A percentile compares a stretch with the other conserved stretches of the same genome.
Evolutionary conservation across 164 flowering plant species (phyloP).

Genomic region (Tetracentron sinense): DNA sequence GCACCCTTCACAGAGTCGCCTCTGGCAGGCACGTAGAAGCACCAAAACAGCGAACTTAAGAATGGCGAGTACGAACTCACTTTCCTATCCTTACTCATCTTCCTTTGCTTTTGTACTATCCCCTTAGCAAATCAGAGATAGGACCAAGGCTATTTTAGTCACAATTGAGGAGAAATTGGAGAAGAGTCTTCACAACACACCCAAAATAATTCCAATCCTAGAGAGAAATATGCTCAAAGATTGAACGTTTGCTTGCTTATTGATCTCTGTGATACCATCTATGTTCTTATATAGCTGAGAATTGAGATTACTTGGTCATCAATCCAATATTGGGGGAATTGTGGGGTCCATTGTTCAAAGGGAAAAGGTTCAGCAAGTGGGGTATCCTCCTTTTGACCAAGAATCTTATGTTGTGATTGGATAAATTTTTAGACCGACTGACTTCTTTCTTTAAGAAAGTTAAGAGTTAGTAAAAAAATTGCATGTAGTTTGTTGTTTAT

Average conservation of each 20-base stretch:
- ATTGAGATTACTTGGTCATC: not conserved
- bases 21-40: not conserved
- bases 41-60: constrained; percentile 7
- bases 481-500: too few relatives aligned
- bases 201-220: not conserved
- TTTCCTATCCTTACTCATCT: constrained; percentile 15
- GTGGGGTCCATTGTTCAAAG: not conserved
- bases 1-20: constrained; percentile 1
- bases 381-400: not conserved
- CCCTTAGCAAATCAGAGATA: not conserved
- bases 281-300: not conserved
- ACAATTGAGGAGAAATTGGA: too few relatives aligned
- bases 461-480: too few relatives aligned
- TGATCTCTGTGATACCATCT: not conserved
- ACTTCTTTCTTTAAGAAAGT: too few relatives aligned
- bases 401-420: too few relatives aligned
- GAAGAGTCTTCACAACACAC: too few relatives aligned
- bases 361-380: not conserved
- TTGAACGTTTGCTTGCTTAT: not conserved
- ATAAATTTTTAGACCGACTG: too few relatives aligned
- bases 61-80: constrained; percentile 2
- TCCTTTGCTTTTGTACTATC: not conserved
- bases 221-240: too few relatives aligned
- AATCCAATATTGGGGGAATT: not conserved
- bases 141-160: not conserved